Percentiles rank a stretch among this genome's conserved stretches.
Conservation (phyloP, 2,329 filamentous ascomycete genomes). For the Elsinoe perseae region DNA sequence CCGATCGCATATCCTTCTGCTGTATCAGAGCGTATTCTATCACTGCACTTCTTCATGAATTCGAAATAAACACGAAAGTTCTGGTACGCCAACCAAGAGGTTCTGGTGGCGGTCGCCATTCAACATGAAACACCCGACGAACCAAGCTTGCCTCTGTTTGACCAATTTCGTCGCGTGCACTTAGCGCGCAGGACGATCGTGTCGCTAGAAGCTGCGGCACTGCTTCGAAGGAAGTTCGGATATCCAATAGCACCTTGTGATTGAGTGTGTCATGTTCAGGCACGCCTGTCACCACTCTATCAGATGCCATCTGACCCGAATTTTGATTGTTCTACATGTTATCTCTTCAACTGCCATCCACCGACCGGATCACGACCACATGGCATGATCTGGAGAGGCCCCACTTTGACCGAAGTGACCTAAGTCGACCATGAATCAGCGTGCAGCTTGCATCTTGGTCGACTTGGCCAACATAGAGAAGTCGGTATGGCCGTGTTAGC, state of each 20-base stretch:
- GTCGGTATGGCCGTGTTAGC: neutral
- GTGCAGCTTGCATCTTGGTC: neutral
- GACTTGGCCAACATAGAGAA: neutral
- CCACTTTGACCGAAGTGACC: neutral
- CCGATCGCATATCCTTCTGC: neutral
- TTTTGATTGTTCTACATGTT: neutral
- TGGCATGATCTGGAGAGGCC: neutral
- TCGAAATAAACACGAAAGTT: neutral
- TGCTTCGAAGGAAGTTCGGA: neutral
- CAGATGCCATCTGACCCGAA: neutral
- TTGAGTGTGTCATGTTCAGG: neutral
- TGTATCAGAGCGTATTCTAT: too few relatives aligned
- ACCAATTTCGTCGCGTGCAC: slow-evolving; percentile 7
- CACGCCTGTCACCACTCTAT: neutral
- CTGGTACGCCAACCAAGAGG: neutral
- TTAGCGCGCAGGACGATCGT: slow-evolving; percentile 3
- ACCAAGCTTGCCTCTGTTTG: slow-evolving; percentile 8
- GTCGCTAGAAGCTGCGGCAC: slow-evolving; percentile 6
- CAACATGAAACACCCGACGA: slow-evolving; percentile 8
- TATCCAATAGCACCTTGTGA: neutral
- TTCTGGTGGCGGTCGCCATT: slow-evolving; percentile 2
- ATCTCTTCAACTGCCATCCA: neutral
- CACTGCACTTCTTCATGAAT: neutral
- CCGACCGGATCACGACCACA: neutral
- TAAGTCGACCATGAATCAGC: neutral